Percentiles rank a stretch among this genome's conserved stretches.
phyloP scores from a whole-genome alignment of 2,329 filamentous ascomycete species.

The Pseudocercospora pini-densiflorae region DNA sequence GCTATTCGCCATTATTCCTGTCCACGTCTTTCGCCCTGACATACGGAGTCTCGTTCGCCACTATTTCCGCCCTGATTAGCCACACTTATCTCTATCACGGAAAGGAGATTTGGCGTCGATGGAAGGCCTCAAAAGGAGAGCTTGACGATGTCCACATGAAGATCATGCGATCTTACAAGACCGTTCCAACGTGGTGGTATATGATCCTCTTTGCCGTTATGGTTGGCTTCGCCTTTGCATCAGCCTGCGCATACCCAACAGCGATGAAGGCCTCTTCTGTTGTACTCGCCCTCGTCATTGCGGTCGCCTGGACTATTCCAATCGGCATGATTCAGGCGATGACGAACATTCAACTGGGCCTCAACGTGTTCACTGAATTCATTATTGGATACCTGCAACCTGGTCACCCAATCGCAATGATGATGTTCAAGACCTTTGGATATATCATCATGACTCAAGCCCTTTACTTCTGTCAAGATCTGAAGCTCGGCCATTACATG shows the following conservation, averaged over 20 bases:
- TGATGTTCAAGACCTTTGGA: constrained; percentile 48
- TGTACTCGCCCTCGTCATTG: constrained; percentile 76
- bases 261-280: constrained; percentile 86
- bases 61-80: constrained; percentile 75
- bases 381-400: constrained; percentile 30
- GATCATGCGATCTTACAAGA: constrained; percentile 79
- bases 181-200: constrained; percentile 83
- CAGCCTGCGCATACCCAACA: constrained; percentile 64
- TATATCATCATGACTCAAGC: constrained; percentile 47
- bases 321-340: constrained; percentile 93
- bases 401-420: constrained; percentile 44
- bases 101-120: constrained; percentile 78
- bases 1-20: constrained; percentile 81
- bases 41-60: constrained; percentile 84
- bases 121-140: constrained; percentile 56
- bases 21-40: constrained; percentile 87
- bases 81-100: constrained; percentile 88
- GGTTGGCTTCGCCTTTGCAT: constrained; percentile 27
- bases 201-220: constrained; percentile 24
- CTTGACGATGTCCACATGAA: constrained; percentile 81
- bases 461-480: constrained; percentile 47
- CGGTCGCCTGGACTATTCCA: constrained; percentile 80
- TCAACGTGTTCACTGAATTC: constrained; percentile 35
- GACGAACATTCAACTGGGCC: constrained; percentile 61
- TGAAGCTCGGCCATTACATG: constrained; percentile 50